Conservation (phyloP, 257 asterid species). For the Schizonepeta tenuifolia region DNA sequence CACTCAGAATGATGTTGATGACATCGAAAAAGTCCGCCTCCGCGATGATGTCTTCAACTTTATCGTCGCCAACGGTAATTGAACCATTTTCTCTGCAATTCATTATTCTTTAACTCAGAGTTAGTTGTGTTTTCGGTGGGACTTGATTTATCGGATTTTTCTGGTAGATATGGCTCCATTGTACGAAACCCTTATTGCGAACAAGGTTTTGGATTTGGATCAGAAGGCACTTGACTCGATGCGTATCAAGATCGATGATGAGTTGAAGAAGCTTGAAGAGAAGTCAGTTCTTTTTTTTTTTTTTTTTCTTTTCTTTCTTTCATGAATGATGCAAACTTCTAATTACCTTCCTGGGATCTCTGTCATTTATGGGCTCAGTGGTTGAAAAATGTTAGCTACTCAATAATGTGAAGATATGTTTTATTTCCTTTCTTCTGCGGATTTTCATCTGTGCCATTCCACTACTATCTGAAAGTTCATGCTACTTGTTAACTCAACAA, state of each 20-base stretch:
- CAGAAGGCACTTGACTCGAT: slow-evolving; percentile 69
- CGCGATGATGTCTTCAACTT: slow-evolving; percentile 81
- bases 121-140: background rate
- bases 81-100: background rate
- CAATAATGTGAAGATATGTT: background rate
- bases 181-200: slow-evolving; percentile 76
- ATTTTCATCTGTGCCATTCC: background rate
- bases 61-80: slow-evolving; percentile 74
- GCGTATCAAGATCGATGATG: slow-evolving; percentile 68
- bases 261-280: slow-evolving; percentile 73
- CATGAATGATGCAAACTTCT: background rate
- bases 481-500: background rate
- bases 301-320: background rate
- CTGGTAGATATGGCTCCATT: slow-evolving; percentile 76
- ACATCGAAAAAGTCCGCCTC: slow-evolving; percentile 86
- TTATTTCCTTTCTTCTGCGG: background rate
- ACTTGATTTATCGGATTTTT: background rate
- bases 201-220: slow-evolving; percentile 65
- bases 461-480: background rate
- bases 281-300: no score
- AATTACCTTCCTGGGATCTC: background rate
- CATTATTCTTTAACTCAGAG: background rate
- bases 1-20: slow-evolving; percentile 80
- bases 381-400: background rate
- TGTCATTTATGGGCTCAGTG: slow-evolving; percentile 21